phyloP scores from a whole-genome alignment of 805 yeast genomes.

The Yarrowia sp. region DNA sequence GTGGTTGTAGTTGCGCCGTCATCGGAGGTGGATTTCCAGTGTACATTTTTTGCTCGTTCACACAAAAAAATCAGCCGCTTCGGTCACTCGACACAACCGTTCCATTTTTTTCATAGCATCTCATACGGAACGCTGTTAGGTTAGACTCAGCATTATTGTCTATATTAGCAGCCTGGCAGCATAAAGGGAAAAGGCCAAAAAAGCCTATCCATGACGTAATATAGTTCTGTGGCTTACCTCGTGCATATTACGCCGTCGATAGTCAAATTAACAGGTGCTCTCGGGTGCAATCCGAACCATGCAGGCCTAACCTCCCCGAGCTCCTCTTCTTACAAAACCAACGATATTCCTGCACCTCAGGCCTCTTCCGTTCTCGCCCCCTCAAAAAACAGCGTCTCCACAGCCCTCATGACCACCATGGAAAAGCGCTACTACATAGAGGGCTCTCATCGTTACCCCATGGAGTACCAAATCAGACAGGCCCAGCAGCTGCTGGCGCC shows the following conservation, averaged over 20 bases:
- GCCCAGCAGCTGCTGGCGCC: constrained; percentile 26
- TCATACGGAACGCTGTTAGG: neutral
- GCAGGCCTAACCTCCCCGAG: neutral
- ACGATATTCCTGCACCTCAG: neutral
- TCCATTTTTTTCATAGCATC: neutral
- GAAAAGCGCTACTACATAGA: constrained; percentile 23
- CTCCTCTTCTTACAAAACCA: constrained; percentile 12
- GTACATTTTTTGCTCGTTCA: no score
- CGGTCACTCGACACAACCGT: no score
- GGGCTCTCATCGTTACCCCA: constrained; percentile 22
- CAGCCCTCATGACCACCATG: constrained; percentile 13
- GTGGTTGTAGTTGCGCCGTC: no score
- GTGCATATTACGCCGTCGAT: constrained; percentile 13
- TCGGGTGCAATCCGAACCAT: constrained; percentile 3
- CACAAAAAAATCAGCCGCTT: no score
- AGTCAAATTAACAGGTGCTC: constrained; percentile 6
- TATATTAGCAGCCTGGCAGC: constrained; percentile 13
- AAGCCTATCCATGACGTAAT: constrained; percentile 27
- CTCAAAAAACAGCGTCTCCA: neutral
- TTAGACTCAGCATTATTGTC: neutral
- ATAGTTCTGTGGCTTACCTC: constrained; percentile 25
- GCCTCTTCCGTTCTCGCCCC: neutral
- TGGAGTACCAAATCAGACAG: constrained; percentile 25
- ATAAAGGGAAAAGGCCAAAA: constrained; percentile 12
- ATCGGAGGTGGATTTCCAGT: no score